Evolutionary conservation across 2,329 filamentous ascomycete species (phyloP).

Genomic region (Phyllachora maydis): DNA sequence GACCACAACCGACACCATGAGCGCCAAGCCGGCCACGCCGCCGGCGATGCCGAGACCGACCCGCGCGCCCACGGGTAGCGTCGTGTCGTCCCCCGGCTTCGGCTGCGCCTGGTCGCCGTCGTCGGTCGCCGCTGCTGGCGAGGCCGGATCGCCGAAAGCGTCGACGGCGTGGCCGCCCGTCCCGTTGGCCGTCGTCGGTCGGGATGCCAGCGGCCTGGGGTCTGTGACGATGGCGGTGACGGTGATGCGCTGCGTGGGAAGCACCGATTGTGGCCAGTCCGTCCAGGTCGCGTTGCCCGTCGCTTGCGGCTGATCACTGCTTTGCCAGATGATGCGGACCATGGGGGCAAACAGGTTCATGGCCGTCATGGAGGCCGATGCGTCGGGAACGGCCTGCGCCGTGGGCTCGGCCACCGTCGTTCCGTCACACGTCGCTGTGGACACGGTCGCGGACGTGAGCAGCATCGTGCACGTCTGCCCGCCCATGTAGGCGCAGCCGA

Average conservation of each 20-base stretch:
- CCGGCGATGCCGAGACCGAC: slow-evolving; percentile 6
- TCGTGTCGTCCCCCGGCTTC: slow-evolving; percentile 1
- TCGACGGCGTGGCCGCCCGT: neutral
- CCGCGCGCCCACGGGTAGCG: slow-evolving; percentile 4
- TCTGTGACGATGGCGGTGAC: slow-evolving; percentile 1
- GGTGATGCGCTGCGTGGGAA: slow-evolving; percentile 4
- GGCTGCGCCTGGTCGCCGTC: neutral
- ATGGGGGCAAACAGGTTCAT: slow-evolving; percentile 8
- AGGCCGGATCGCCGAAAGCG: neutral
- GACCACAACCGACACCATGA: slow-evolving; percentile 5
- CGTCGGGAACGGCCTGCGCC: slow-evolving; percentile 4
- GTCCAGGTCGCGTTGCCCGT: neutral
- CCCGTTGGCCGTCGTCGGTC: slow-evolving; percentile 1
- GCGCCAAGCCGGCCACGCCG: slow-evolving; percentile 4
- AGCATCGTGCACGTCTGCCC: slow-evolving; percentile 9
- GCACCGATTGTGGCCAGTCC: neutral
- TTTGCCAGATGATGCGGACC: slow-evolving; percentile 10
- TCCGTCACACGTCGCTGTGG: slow-evolving; percentile 7
- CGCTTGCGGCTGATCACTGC: slow-evolving; percentile 4
- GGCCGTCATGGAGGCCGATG: slow-evolving; percentile 4
- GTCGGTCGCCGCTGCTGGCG: neutral
- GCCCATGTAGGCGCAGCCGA: slow-evolving; percentile 8
- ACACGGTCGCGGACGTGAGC: slow-evolving; percentile 6
- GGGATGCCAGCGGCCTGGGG: neutral
- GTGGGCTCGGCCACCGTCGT: slow-evolving; percentile 3